phyloP scores from a whole-genome alignment of 225 moss, liverwort and hornwort species.

The Antitrichia curtipendula region DNA sequence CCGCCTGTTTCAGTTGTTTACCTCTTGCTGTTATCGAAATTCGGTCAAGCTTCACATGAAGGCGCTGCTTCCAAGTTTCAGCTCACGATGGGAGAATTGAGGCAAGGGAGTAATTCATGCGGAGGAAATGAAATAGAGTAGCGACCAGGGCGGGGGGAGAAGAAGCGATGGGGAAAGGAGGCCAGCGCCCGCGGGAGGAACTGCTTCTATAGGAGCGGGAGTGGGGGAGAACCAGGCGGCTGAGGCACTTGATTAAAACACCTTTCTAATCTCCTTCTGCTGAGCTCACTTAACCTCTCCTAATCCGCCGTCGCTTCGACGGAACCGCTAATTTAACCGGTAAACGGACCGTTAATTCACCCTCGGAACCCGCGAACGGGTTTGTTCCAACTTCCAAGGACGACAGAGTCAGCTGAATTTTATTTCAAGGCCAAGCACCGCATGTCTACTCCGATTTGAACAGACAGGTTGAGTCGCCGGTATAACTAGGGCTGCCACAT shows the following conservation, averaged over 20 bases:
- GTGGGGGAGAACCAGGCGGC: background rate
- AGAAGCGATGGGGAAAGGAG: background rate
- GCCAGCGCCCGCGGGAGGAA: background rate
- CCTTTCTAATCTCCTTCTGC: conserved; percentile 1
- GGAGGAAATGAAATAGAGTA: background rate
- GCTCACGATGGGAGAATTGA: background rate
- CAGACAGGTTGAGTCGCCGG: background rate
- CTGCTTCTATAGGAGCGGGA: background rate
- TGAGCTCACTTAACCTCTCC: background rate
- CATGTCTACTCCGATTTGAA: background rate
- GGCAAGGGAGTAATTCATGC: background rate
- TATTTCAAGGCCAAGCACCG: background rate
- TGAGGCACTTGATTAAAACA: background rate
- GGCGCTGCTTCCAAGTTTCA: background rate
- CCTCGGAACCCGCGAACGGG: background rate
- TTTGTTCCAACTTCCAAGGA: background rate
- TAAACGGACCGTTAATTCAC: background rate
- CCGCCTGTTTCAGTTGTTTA: background rate
- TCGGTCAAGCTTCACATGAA: background rate
- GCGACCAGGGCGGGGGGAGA: background rate
- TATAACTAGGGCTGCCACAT: background rate
- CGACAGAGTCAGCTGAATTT: background rate
- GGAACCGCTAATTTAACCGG: background rate
- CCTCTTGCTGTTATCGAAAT: background rate
- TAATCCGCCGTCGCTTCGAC: background rate